Evolutionary conservation across 2,329 filamentous ascomycete species (phyloP).

Genomic region (Penicillium sp.): DNA sequence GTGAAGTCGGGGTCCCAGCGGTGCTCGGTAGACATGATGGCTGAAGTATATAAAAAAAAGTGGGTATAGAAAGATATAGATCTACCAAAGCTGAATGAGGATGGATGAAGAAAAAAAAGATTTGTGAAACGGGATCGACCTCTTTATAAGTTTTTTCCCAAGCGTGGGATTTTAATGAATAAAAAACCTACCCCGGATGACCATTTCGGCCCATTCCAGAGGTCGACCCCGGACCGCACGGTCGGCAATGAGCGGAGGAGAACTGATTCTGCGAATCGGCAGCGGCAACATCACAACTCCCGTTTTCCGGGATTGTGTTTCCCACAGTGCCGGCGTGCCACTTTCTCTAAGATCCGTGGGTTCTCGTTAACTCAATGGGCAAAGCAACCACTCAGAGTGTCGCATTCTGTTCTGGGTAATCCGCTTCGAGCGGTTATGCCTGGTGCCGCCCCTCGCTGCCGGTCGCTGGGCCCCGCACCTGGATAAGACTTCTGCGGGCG

Average conservation of each 20-base stretch:
- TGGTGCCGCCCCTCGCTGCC: slow-evolving; percentile 23
- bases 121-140: neutral
- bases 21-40: slow-evolving; percentile 21
- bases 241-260: slow-evolving; percentile 10
- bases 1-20: slow-evolving; percentile 72
- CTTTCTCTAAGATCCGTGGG: neutral
- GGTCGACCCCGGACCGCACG: slow-evolving; percentile 6
- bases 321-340: slow-evolving; percentile 10
- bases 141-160: neutral
- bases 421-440: slow-evolving; percentile 5
- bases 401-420: neutral
- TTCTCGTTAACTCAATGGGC: neutral
- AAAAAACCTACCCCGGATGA: slow-evolving; percentile 3
- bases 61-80: neutral
- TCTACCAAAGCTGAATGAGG: neutral
- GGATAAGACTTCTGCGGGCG: slow-evolving; percentile 11
- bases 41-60: slow-evolving; percentile 1
- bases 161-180: neutral
- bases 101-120: neutral
- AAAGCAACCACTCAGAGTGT: neutral
- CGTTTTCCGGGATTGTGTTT: slow-evolving; percentile 14
- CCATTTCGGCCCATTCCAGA: slow-evolving; percentile 3
- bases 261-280: slow-evolving; percentile 4
- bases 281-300: slow-evolving; percentile 13
- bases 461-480: slow-evolving; percentile 13